Conservation (phyloP, 495 filamentous ascomycete genomes). For the Halenospora varia region DNA sequence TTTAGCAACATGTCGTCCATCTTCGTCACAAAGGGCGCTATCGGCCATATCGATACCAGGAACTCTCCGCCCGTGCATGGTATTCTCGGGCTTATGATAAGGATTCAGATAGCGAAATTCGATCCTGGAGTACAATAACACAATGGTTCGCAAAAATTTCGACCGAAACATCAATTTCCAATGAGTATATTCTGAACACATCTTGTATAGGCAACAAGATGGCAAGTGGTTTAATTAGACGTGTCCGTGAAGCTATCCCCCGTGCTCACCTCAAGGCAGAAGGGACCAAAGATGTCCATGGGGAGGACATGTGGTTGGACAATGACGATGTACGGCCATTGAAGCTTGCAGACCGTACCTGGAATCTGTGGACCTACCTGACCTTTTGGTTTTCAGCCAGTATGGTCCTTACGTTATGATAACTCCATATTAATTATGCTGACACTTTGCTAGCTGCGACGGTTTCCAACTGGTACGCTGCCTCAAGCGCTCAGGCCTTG, state of each 20-base stretch:
- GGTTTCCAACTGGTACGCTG: constrained; percentile 35
- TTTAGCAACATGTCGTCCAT: too few species aligned
- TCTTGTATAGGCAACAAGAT: background rate
- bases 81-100: too few species aligned
- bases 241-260: constrained; percentile 8
- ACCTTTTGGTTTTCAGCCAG: constrained; percentile 38
- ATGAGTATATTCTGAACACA: background rate
- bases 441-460: constrained; percentile 26
- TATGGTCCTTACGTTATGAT: background rate
- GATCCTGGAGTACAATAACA: too few species aligned
- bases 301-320: constrained; percentile 28
- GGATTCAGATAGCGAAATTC: background rate
- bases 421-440: background rate
- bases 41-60: too few species aligned
- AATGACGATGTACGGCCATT: constrained; percentile 37
- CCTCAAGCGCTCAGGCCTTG: constrained; percentile 33
- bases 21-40: too few species aligned
- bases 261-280: constrained; percentile 13
- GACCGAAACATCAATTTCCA: background rate
- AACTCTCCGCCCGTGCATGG: too few species aligned
- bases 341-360: constrained; percentile 31
- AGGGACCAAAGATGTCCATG: constrained; percentile 20
- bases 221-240: constrained; percentile 6
- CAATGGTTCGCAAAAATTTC: background rate
- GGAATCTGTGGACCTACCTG: constrained; percentile 35